These are phyloP conservation scores for Oxalis stricta DNA, from an alignment of 441 rosid species.

Conservation along the genomic window DNA sequence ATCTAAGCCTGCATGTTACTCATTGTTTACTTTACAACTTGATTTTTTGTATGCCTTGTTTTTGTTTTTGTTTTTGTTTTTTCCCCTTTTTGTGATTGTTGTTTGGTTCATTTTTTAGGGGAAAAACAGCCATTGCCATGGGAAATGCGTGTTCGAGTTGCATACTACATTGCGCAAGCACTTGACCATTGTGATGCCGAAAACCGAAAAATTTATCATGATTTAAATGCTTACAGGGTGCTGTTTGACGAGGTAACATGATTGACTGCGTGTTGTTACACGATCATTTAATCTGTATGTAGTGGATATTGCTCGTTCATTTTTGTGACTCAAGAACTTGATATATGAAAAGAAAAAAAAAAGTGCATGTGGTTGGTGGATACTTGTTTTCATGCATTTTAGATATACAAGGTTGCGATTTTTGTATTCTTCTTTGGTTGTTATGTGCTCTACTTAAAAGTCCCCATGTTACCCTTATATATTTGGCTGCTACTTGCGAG, in stretches of 20 bases:
- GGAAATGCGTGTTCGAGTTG: constrained; percentile 51
- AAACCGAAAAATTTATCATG: constrained; percentile 31
- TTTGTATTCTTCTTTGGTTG: too few relatives aligned
- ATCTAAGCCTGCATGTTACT: not conserved
- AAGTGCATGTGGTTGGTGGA: too few relatives aligned
- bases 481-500: too few relatives aligned
- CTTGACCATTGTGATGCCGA: constrained; percentile 30
- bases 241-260: constrained; percentile 41
- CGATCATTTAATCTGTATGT: not conserved
- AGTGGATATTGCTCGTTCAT: not conserved
- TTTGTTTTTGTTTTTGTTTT: not conserved
- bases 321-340: too few relatives aligned
- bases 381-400: too few relatives aligned
- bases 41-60: not conserved
- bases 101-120: constrained; percentile 18
- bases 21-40: not conserved
- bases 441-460: too few relatives aligned
- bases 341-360: too few relatives aligned
- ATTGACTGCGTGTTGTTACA: not conserved
- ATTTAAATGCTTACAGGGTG: constrained; percentile 43
- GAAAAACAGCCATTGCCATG: constrained; percentile 42
- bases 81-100: not conserved
- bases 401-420: too few relatives aligned
- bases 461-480: too few relatives aligned
- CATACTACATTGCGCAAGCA: constrained; percentile 27